Evolutionary conservation across 768 basidiomycete genomes (phyloP), one percentile per base, ranked within the genome.

Genomic region (Serpula lacrymans): DNA sequence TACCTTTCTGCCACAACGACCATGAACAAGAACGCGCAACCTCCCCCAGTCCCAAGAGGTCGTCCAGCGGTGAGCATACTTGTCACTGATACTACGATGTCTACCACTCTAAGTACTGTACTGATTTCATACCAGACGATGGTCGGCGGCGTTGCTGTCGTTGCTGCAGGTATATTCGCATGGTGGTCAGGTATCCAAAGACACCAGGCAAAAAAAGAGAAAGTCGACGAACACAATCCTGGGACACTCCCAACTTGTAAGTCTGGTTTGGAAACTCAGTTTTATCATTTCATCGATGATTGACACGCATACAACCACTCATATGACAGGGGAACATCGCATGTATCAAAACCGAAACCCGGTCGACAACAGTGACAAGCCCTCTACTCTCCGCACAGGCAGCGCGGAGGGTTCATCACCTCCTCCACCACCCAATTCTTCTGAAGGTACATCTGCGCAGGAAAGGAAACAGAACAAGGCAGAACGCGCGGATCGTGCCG

Each of bases 241-340:
- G 56, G 51, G 3, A 16, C 23, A 22, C 42, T 54, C 9, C 1
- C 46, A 12, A 33, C 52, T n/a, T 57, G 57, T 61, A 13, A 5
- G 49, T 37, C n/a, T n/a, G n/a, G n/a, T n/a, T n/a, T n/a, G n/a
- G n/a, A n/a, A n/a, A n/a, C n/a, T n/a, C n/a, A n/a, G n/a, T n/a
- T 47, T 45, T 24, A 16, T 31, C 20, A 6, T 8, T 20, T 18
- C 34, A 13, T 10, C 10, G 9, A 18, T 20, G 25, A 23, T 9
- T 17, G 33, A 20, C 14, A 14, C n/a, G 16, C 25, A 16, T 25
- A 27, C 12, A 7, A n/a, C n/a, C 11, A 28, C 18, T 16, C 37
- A 21, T 25, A 8, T 30, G 24, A 13, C 24, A 55, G 60, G 56
- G 59, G 52, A 62, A 45, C 41, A 48, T 33, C 60, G 61, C 12